Conservation (phyloP, 306 rosid species). For the Cucurbita ficifolia region DNA sequence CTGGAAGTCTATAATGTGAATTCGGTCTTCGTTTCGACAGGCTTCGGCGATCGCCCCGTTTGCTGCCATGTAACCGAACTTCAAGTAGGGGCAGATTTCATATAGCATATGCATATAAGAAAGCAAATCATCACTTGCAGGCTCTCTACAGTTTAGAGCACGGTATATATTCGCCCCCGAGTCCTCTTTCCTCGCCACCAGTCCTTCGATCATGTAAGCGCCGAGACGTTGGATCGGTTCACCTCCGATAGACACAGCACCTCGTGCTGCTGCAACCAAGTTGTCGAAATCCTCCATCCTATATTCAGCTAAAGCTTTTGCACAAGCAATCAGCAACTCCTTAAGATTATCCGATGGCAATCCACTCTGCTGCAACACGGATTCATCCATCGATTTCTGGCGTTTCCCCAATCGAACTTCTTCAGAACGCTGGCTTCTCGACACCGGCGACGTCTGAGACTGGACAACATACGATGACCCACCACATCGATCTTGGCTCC, state of each 20-base stretch:
- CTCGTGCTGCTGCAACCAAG: conserved; percentile 43
- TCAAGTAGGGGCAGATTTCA: conserved; percentile 85
- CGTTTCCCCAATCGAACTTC: conserved; percentile 36
- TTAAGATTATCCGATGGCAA: conserved; percentile 37
- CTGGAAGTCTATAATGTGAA: conserved; percentile 89
- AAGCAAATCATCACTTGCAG: conserved; percentile 66
- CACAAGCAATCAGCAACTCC: conserved; percentile 68
- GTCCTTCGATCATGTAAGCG: conserved; percentile 91
- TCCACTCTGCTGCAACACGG: conserved; percentile 18
- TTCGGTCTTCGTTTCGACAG: conserved; percentile 59
- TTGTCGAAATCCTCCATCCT: conserved; percentile 30
- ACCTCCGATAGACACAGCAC: conserved; percentile 61
- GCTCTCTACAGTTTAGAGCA: conserved; percentile 76
- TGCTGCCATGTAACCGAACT: conserved; percentile 98
- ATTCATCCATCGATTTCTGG: conserved; percentile 41
- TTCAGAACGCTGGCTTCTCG: conserved; percentile 28
- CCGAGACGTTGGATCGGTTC: conserved; percentile 88
- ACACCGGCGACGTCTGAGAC: conserved; percentile 22
- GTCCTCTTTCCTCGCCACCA: conserved; percentile 71
- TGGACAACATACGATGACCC: conserved; percentile 26
- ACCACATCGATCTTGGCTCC: conserved; percentile 31
- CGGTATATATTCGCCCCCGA: conserved; percentile 71
- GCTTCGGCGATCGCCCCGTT: conserved; percentile 96
- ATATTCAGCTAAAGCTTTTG: conserved; percentile 52
- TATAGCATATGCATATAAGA: conserved; percentile 78